Percentiles rank a stretch among this genome's conserved stretches.
These are phyloP conservation scores for Lentinula aciculospora DNA, from an alignment of 768 basidiomycete genomes.

Conservation along the genomic window DNA sequence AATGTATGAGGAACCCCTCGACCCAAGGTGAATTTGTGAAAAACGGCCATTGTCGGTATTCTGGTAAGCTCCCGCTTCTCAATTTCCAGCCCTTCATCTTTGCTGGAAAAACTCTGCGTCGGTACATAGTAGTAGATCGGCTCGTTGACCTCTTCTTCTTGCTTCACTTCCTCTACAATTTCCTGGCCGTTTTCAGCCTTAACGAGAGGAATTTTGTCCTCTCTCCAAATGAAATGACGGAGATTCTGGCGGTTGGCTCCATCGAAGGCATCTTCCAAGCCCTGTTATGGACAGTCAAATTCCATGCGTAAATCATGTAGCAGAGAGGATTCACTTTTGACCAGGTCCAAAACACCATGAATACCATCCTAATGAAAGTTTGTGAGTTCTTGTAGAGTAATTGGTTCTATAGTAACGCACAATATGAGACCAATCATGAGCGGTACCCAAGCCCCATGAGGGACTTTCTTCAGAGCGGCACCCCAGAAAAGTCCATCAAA, in stretches of 20 bases:
- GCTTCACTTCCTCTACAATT: conserved; percentile 14
- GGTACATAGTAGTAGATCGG: conserved; percentile 20
- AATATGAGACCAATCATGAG: conserved; percentile 49
- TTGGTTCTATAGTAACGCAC: conserved; percentile 19
- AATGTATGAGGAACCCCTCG: conserved; percentile 63
- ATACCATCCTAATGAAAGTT: conserved; percentile 21
- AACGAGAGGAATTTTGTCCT: conserved; percentile 11
- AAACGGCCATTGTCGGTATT: conserved; percentile 50
- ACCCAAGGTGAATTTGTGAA: conserved; percentile 49
- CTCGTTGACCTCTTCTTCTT: conserved; percentile 17
- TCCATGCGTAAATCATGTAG: neutral
- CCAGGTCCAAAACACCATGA: conserved; percentile 67
- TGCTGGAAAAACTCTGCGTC: conserved; percentile 4
- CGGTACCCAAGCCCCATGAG: conserved; percentile 64
- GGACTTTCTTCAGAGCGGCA: conserved; percentile 54
- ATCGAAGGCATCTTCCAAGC: conserved; percentile 60
- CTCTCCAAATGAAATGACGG: conserved; percentile 46
- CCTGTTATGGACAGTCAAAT: conserved; percentile 18
- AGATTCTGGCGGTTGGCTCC: conserved; percentile 47
- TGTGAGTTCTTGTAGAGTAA: neutral
- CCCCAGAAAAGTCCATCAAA: conserved; percentile 70
- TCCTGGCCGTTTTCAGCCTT: conserved; percentile 11
- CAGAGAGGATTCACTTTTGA: conserved; percentile 33
- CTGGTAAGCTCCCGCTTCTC: conserved; percentile 25
- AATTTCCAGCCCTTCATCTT: conserved; percentile 4